Percentiles rank a stretch among this genome's conserved stretches.
phyloP scores from a whole-genome alignment of 75 land plant species.

The Azolla pinnata region DNA sequence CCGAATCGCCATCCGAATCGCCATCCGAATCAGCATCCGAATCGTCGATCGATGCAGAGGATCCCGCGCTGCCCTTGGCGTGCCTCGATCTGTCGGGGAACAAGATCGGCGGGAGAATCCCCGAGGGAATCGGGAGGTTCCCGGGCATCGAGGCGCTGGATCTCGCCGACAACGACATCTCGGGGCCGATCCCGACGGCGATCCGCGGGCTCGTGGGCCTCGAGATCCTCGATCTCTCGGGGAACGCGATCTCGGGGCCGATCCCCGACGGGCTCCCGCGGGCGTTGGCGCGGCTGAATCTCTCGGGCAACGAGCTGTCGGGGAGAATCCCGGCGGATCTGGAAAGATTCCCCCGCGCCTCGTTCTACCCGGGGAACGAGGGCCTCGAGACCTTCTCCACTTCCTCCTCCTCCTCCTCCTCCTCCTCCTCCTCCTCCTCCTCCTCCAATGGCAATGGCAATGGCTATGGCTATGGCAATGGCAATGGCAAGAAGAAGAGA shows the following conservation, averaged over 20 bases:
- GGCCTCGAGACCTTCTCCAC: too few species aligned
- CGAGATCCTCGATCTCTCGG: constrained; percentile 59
- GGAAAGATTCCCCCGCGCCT: constrained; percentile 59
- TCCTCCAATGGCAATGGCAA: too few species aligned
- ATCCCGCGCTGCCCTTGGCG: too few species aligned
- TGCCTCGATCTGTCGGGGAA: constrained; percentile 77
- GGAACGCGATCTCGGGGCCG: constrained; percentile 62
- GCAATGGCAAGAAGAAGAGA: too few species aligned
- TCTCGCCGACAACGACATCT: constrained; percentile 51
- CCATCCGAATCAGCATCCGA: too few species aligned
- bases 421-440: too few species aligned
- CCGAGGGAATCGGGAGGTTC: constrained; percentile 41
- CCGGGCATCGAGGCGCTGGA: constrained; percentile 37
- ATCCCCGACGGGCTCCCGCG: constrained; percentile 56
- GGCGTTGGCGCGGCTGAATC: constrained; percentile 41
- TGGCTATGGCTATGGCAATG: too few species aligned
- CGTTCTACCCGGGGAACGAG: constrained; percentile 86
- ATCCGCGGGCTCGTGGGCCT: constrained; percentile 40
- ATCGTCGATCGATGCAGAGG: too few species aligned
- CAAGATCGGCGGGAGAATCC: constrained; percentile 53
- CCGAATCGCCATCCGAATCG: too few species aligned
- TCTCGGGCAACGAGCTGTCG: constrained; percentile 70
- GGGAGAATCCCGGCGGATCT: constrained; percentile 67
- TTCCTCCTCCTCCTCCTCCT: too few species aligned
- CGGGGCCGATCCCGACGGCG: constrained; percentile 55